Conservation (phyloP, 2,329 filamentous ascomycete species). For the Alternaria conjuncta region DNA sequence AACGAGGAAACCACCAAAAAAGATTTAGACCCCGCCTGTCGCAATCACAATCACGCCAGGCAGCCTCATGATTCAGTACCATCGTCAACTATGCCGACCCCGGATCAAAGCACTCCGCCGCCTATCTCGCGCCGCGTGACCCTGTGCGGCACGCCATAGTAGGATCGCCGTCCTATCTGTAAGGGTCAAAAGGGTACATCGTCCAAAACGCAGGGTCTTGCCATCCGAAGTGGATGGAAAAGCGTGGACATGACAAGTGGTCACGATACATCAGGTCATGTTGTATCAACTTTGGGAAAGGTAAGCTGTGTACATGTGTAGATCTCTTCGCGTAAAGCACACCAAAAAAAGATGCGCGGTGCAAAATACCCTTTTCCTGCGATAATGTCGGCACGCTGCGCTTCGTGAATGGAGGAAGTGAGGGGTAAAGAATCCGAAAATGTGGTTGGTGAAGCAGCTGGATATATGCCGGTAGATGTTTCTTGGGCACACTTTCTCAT, state of each 20-base stretch:
- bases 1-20: neutral
- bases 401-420: neutral
- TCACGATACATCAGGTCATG: conserved; percentile 2
- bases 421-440: neutral
- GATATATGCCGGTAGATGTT: neutral
- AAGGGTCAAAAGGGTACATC: neutral
- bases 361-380: neutral
- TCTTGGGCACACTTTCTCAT: neutral
- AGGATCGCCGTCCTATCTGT: conserved; percentile 1
- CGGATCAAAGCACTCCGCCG: neutral
- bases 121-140: conserved; percentile 8
- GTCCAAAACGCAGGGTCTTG: neutral
- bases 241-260: conserved; percentile 9
- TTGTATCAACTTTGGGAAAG: neutral
- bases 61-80: neutral
- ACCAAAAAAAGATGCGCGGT: neutral
- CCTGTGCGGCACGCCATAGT: conserved; percentile 1
- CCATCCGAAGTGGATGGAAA: neutral
- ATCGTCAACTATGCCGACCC: conserved; percentile 10
- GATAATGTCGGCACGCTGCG: neutral
- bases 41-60: neutral
- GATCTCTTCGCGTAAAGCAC: neutral
- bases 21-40: neutral
- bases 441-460: neutral
- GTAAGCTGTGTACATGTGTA: neutral